Evolutionary conservation across 2,329 filamentous ascomycete species (phyloP).

Genomic region (Westerdykella sp.): DNA sequence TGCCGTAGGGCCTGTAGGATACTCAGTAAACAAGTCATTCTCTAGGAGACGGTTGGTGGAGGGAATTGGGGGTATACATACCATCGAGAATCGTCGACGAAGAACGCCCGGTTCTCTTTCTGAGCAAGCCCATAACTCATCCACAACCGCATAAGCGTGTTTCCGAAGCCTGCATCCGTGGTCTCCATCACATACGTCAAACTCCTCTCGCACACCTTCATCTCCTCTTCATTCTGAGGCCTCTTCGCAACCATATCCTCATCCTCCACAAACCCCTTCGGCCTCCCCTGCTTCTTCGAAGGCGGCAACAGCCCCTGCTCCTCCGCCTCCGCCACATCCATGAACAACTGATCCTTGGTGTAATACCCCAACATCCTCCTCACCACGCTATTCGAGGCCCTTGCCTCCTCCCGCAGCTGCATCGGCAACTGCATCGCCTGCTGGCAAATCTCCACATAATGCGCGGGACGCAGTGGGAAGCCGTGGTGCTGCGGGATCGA

Average conservation of each 20-base stretch:
- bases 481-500: conserved; percentile 62
- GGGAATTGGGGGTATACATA: conserved; percentile 18
- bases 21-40: conserved; percentile 11
- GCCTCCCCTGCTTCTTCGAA: conserved; percentile 35
- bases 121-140: conserved; percentile 74
- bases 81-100: conserved; percentile 78
- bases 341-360: conserved; percentile 59
- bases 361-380: conserved; percentile 49
- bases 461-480: conserved; percentile 60
- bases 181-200: conserved; percentile 75
- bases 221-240: conserved; percentile 16
- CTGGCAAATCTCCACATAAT: conserved; percentile 64
- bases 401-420: conserved; percentile 36
- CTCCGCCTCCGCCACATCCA: conserved; percentile 70
- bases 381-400: conserved; percentile 17
- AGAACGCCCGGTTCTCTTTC: conserved; percentile 69
- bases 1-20: conserved; percentile 59
- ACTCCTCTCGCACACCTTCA: conserved; percentile 58
- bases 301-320: conserved; percentile 54
- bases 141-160: conserved; percentile 73
- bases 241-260: conserved; percentile 21
- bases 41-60: not conserved
- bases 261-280: conserved; percentile 35
- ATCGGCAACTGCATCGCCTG: conserved; percentile 61
- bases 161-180: conserved; percentile 68